These are phyloP conservation scores for Collybia nuda DNA, from an alignment of 768 basidiomycete genomes.

Conservation along the genomic window DNA sequence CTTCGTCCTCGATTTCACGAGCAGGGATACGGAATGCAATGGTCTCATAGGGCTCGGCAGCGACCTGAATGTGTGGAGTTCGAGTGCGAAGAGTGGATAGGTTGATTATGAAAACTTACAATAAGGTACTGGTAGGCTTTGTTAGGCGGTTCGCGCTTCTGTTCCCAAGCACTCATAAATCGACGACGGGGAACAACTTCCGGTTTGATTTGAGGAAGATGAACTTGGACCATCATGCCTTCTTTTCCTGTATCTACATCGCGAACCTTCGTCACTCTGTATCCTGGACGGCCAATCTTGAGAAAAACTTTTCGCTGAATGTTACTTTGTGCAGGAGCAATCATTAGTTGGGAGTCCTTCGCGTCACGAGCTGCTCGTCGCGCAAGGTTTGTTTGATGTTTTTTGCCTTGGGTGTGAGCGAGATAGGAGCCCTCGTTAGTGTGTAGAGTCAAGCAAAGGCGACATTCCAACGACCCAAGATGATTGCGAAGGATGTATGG, in stretches of 20 bases:
- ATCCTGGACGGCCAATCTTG: conserved; percentile 95
- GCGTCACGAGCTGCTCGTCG: conserved; percentile 96
- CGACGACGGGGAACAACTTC: conserved; percentile 82
- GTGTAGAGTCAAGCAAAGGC: conserved; percentile 94
- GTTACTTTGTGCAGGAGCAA: conserved; percentile 75
- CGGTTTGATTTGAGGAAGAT: conserved; percentile 90
- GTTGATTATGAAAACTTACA: conserved; percentile 48
- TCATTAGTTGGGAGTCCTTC: conserved; percentile 89
- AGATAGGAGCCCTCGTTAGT: conserved; percentile 99
- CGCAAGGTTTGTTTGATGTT: conserved; percentile 98
- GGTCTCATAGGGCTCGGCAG: conserved; percentile 99
- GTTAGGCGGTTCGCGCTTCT: conserved; percentile 92
- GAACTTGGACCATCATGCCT: conserved; percentile 97
- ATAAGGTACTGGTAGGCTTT: conserved; percentile 97
- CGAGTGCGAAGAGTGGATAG: conserved; percentile 22
- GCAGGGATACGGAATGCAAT: conserved; percentile 99
- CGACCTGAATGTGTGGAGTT: conserved; percentile 58
- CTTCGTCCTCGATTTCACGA: conserved; percentile 93
- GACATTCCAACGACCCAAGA: conserved; percentile 96
- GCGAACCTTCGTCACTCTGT: conserved; percentile 95
- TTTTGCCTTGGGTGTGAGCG: conserved; percentile 99
- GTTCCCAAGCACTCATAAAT: conserved; percentile 99
- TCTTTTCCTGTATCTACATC: conserved; percentile 89
- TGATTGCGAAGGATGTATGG: conserved; percentile 99
- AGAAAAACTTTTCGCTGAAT: conserved; percentile 93